Percentiles rank a stretch among this genome's conserved stretches.
phyloP scores from a whole-genome alignment of 2,329 filamentous ascomycete genomes.

The Helicocarpus griseus region DNA sequence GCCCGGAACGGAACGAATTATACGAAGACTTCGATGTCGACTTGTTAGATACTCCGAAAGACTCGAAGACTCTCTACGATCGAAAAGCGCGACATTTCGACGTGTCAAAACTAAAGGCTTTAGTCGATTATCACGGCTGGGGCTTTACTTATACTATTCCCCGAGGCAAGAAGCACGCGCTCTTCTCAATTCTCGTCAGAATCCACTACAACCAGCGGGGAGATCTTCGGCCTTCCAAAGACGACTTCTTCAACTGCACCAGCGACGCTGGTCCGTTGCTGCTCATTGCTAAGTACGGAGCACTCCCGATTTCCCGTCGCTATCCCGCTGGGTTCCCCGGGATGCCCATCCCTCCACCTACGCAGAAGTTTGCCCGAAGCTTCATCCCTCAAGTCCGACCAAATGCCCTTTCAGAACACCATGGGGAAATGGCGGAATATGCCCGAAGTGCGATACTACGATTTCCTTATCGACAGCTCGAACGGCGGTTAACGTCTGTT shows the following conservation, averaged over 20 bases:
- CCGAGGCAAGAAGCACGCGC: background rate
- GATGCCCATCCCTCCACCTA: too few relatives aligned
- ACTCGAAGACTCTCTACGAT: conserved; percentile 5
- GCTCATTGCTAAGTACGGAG: conserved; percentile 8
- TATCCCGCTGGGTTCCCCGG: background rate
- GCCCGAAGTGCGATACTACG: conserved; percentile 20
- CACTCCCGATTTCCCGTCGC: conserved; percentile 8
- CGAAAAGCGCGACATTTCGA: conserved; percentile 5
- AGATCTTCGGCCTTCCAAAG: conserved; percentile 8
- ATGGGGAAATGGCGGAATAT: conserved; percentile 12
- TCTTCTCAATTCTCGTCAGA: conserved; percentile 6
- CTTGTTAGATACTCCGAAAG: background rate
- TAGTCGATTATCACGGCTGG: conserved; percentile 12
- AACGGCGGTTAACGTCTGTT: too few relatives aligned
- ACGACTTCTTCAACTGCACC: conserved; percentile 9
- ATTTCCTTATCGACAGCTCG: conserved; percentile 21
- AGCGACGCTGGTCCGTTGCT: conserved; percentile 12
- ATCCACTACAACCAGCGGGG: conserved; percentile 12
- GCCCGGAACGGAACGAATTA: background rate
- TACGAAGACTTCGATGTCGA: background rate
- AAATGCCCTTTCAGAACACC: too few relatives aligned
- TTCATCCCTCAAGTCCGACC: too few relatives aligned
- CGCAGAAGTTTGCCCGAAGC: too few relatives aligned
- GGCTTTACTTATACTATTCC: conserved; percentile 2
- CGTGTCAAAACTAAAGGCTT: conserved; percentile 5